These are phyloP conservation scores for Akanthomyces lecanii DNA, from an alignment of 2,329 filamentous ascomycete species.

Conservation along the genomic window DNA sequence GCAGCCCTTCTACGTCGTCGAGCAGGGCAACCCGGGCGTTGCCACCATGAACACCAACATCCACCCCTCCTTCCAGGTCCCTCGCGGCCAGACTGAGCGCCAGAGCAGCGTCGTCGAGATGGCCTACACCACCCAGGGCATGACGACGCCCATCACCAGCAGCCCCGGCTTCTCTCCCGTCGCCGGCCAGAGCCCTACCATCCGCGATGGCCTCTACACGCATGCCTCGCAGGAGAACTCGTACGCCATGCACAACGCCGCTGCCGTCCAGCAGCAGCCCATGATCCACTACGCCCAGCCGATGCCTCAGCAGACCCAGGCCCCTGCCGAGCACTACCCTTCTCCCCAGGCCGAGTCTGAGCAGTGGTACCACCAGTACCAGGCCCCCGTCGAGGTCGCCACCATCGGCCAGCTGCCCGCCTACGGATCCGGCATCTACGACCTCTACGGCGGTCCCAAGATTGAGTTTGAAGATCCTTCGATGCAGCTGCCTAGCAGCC, in stretches of 20 bases:
- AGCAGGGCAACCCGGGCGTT: slow-evolving; percentile 58
- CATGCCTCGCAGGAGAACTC: slow-evolving; percentile 46
- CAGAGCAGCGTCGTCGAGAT: slow-evolving; percentile 42
- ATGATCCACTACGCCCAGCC: slow-evolving; percentile 43
- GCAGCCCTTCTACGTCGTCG: slow-evolving; percentile 53
- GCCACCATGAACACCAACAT: slow-evolving; percentile 57
- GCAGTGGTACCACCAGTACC: slow-evolving; percentile 55
- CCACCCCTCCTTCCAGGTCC: slow-evolving; percentile 48
- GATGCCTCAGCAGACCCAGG: slow-evolving; percentile 33
- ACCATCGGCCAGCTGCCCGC: slow-evolving; percentile 49
- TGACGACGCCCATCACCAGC: slow-evolving; percentile 50
- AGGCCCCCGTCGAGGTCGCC: slow-evolving; percentile 53
- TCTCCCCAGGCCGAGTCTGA: slow-evolving; percentile 41
- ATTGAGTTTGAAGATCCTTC: slow-evolving; percentile 54
- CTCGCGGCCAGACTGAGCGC: slow-evolving; percentile 45
- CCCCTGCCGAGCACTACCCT: slow-evolving; percentile 32
- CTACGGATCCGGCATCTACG: slow-evolving; percentile 47
- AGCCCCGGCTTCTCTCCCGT: slow-evolving; percentile 57
- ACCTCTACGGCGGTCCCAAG: slow-evolving; percentile 50
- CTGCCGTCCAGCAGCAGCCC: slow-evolving; percentile 42
- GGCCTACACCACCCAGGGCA: slow-evolving; percentile 44
- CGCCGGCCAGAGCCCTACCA: slow-evolving; percentile 49
- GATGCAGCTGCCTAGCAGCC: slow-evolving; percentile 56
- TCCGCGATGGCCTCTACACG: slow-evolving; percentile 54
- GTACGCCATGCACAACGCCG: slow-evolving; percentile 45